Evolutionary conservation across 2,329 filamentous ascomycete species (phyloP).

Genomic region (Arthroderma uncinatum): DNA sequence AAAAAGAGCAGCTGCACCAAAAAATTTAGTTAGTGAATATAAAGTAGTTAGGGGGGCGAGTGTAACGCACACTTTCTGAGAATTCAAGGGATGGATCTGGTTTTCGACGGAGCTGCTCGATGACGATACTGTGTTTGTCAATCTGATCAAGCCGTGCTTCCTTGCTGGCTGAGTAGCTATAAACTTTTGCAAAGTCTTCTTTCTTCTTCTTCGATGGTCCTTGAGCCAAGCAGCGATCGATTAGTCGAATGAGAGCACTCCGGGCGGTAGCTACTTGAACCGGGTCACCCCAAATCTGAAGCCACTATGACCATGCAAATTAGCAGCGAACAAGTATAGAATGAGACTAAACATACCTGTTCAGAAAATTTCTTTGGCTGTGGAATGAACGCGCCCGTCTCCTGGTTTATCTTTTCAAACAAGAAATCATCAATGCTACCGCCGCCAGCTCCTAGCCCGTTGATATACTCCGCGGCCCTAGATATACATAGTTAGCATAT

Average conservation of each 20-base stretch:
- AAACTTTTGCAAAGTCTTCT: slow-evolving; percentile 20
- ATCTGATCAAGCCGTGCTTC: slow-evolving; percentile 18
- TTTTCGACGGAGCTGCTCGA: slow-evolving; percentile 21
- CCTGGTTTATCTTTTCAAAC: slow-evolving; percentile 21
- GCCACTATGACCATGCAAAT: slow-evolving; percentile 13
- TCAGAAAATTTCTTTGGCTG: slow-evolving; percentile 18
- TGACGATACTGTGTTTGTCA: slow-evolving; percentile 18
- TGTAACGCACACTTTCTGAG: slow-evolving; percentile 20
- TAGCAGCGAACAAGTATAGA: not conserved
- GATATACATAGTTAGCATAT: not conserved
- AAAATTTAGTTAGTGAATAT: slow-evolving; percentile 3
- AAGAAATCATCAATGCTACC: slow-evolving; percentile 1
- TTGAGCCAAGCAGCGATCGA: slow-evolving; percentile 11
- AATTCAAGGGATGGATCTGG: slow-evolving; percentile 18
- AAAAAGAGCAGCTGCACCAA: slow-evolving; percentile 29
- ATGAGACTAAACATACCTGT: slow-evolving; percentile 14
- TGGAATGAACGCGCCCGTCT: slow-evolving; percentile 22
- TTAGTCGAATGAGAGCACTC: slow-evolving; percentile 13
- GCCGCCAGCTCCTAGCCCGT: not conserved
- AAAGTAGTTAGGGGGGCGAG: not conserved
- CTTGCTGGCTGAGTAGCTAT: slow-evolving; percentile 19
- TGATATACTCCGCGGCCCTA: slow-evolving; percentile 5
- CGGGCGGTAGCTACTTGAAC: slow-evolving; percentile 19
- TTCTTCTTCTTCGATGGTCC: slow-evolving; percentile 14
- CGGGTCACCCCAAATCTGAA: slow-evolving; percentile 22